Conservation (phyloP, 2,329 filamentous ascomycete genomes). For the Chaetomium sp. region DNA sequence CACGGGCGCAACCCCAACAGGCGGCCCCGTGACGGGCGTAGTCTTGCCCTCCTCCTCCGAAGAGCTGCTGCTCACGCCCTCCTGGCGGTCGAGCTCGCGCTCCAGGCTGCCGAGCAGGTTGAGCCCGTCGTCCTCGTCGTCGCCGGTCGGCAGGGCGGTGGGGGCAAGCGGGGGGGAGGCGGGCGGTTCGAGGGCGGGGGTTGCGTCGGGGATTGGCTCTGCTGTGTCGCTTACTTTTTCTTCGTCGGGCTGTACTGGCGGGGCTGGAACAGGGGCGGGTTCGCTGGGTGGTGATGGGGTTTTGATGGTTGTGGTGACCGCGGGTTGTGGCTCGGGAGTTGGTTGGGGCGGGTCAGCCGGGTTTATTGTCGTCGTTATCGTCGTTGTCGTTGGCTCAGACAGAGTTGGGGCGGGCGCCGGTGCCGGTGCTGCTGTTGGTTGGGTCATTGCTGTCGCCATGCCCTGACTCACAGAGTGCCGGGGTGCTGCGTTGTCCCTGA, state of each 20-base stretch:
- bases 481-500: background rate
- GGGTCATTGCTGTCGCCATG: background rate
- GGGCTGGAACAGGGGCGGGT: background rate
- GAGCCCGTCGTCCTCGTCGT: slow-evolving; percentile 44
- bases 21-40: background rate
- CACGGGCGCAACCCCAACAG: background rate
- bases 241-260: background rate
- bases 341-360: background rate
- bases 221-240: background rate
- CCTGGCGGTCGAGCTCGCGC: slow-evolving; percentile 46
- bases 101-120: slow-evolving; percentile 52
- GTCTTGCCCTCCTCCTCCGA: background rate
- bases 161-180: background rate
- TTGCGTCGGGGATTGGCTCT: background rate
- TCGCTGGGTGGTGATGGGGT: slow-evolving; percentile 26
- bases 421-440: background rate
- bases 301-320: background rate
- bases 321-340: background rate
- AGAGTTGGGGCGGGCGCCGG: background rate
- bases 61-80: slow-evolving; percentile 22
- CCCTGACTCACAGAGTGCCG: background rate
- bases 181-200: background rate
- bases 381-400: background rate
- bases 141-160: slow-evolving; percentile 31
- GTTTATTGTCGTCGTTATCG: background rate